A percentile compares a stretch with the other conserved stretches of the same genome.
Evolutionary conservation across 2,329 filamentous ascomycete species (phyloP).

Genomic region (Stromatinia cepivora): DNA sequence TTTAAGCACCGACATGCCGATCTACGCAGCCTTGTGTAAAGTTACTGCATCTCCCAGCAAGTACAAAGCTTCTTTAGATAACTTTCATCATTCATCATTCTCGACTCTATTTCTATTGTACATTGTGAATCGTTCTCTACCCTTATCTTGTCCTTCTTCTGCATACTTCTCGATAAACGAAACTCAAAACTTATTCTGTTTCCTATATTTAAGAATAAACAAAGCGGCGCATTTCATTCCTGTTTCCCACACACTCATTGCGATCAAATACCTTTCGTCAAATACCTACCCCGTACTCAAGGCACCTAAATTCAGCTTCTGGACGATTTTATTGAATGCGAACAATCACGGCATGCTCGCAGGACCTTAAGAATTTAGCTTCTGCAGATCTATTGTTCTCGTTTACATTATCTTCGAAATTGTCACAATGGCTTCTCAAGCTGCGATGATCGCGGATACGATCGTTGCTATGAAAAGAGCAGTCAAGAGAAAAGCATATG

Average conservation of each 20-base stretch:
- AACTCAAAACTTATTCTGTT: neutral
- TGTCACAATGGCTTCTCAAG: conserved; percentile 54
- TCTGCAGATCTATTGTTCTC: neutral
- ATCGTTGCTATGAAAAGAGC: conserved; percentile 69
- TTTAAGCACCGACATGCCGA: conserved; percentile 19
- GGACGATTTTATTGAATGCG: conserved; percentile 14
- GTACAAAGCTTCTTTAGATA: conserved; percentile 23
- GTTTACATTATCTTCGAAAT: neutral
- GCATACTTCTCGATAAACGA: neutral
- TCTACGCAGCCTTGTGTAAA: conserved; percentile 16
- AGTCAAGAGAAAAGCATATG: conserved; percentile 63
- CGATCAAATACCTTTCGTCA: conserved; percentile 10
- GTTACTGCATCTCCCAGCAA: conserved; percentile 7
- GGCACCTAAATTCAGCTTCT: conserved; percentile 3
- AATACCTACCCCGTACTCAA: conserved; percentile 18
- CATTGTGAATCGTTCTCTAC: conserved; percentile 6
- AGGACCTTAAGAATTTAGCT: conserved; percentile 6
- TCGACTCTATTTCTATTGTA: conserved; percentile 15
- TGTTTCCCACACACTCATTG: conserved; percentile 2
- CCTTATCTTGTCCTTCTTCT: neutral
- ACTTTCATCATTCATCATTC: conserved; percentile 22
- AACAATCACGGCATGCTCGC: conserved; percentile 12
- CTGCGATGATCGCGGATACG: conserved; percentile 64
- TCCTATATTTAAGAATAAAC: neutral
- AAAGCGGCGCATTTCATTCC: conserved; percentile 18